phyloP scores from a whole-genome alignment of 179 eudicot genomes.

The Heliamphora pulchella region DNA sequence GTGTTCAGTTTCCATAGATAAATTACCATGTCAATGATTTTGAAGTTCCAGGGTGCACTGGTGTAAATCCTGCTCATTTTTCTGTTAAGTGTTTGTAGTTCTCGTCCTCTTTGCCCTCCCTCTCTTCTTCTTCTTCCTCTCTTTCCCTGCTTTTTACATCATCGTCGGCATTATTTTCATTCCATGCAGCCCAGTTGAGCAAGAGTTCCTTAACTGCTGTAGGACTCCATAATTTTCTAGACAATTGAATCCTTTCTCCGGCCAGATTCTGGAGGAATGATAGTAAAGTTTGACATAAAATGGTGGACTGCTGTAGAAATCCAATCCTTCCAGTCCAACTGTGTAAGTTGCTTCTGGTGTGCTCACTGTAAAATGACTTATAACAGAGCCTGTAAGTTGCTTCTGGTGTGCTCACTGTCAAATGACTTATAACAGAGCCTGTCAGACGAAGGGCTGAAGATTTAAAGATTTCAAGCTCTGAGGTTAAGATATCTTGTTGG shows the following conservation, averaged over 20 bases:
- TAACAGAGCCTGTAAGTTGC: slow-evolving; percentile 57
- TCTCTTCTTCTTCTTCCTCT: slow-evolving; percentile 29
- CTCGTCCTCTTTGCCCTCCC: slow-evolving; percentile 58
- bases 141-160: background rate
- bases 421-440: slow-evolving; percentile 61
- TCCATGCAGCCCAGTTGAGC: slow-evolving; percentile 24
- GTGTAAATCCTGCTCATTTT: slow-evolving; percentile 70
- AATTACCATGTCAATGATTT: slow-evolving; percentile 69
- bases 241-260: slow-evolving; percentile 16
- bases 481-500: slow-evolving; percentile 38
- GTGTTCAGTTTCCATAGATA: background rate
- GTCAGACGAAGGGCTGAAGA: slow-evolving; percentile 32
- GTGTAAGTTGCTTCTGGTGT: slow-evolving; percentile 89
- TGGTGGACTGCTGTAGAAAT: slow-evolving; percentile 49
- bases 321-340: slow-evolving; percentile 62
- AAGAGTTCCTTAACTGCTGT: slow-evolving; percentile 29
- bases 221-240: slow-evolving; percentile 24
- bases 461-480: slow-evolving; percentile 44
- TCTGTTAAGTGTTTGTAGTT: slow-evolving; percentile 60
- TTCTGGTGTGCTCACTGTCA: slow-evolving; percentile 78
- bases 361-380: slow-evolving; percentile 70
- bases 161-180: slow-evolving; percentile 9
- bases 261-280: slow-evolving; percentile 38
- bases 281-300: slow-evolving; percentile 41
- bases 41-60: slow-evolving; percentile 60